These are phyloP conservation scores for Annulohypoxylon stygium DNA, from an alignment of 495 filamentous ascomycete species.

Conservation along the genomic window DNA sequence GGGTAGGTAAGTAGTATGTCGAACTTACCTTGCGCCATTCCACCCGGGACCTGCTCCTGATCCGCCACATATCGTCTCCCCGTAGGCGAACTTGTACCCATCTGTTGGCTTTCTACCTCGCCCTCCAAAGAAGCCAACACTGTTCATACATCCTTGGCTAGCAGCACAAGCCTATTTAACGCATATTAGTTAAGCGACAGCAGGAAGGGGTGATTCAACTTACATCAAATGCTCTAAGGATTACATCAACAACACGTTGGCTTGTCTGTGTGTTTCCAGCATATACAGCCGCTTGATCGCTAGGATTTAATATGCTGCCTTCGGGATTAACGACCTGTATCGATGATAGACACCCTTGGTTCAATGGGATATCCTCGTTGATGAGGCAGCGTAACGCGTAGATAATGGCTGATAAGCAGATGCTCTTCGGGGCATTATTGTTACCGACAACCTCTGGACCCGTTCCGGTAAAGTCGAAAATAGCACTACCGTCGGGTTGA, in stretches of 20 bases:
- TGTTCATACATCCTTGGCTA: constrained; percentile 47
- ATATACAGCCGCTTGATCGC: constrained; percentile 42
- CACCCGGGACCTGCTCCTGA: constrained; percentile 75
- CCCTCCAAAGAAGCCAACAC: constrained; percentile 45
- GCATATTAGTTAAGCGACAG: background rate
- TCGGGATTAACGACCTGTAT: constrained; percentile 42
- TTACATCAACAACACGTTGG: constrained; percentile 48
- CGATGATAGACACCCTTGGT: constrained; percentile 48
- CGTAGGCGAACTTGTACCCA: constrained; percentile 71
- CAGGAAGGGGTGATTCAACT: background rate
- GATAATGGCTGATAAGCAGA: constrained; percentile 44
- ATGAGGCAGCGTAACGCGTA: constrained; percentile 48
- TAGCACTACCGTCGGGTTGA: constrained; percentile 45
- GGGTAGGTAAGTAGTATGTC: too few species aligned
- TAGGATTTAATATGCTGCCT: constrained; percentile 45
- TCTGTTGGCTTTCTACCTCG: constrained; percentile 51
- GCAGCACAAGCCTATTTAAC: constrained; percentile 42
- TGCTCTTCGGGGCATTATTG: constrained; percentile 47
- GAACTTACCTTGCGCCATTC: constrained; percentile 64
- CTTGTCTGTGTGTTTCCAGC: constrained; percentile 45
- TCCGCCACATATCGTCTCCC: constrained; percentile 78
- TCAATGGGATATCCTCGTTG: constrained; percentile 47
- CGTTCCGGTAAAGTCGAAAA: constrained; percentile 55
- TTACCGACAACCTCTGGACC: constrained; percentile 49
- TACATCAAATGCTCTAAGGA: constrained; percentile 48